phyloP scores from a whole-genome alignment of 345 rosid species.

The Moricandia arvensis region DNA sequence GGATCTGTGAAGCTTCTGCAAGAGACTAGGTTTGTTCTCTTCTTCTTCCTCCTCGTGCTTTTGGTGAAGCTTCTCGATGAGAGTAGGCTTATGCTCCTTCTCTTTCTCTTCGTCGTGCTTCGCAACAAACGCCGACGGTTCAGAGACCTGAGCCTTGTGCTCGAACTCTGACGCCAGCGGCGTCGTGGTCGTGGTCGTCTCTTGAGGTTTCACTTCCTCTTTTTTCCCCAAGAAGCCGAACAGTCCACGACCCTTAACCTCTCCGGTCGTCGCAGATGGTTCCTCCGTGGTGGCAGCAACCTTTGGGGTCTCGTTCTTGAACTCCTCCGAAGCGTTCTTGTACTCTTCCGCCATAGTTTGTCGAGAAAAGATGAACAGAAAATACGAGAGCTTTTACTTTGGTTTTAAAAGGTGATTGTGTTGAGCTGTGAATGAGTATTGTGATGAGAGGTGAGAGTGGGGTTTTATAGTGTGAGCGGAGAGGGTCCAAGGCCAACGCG shows the following conservation, averaged over 20 bases:
- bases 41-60: slow-evolving; percentile 42
- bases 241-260: slow-evolving; percentile 63
- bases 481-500: slow-evolving; percentile 35
- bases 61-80: slow-evolving; percentile 63
- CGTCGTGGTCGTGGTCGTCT: slow-evolving; percentile 29
- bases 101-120: slow-evolving; percentile 8
- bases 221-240: slow-evolving; percentile 69
- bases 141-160: slow-evolving; percentile 61
- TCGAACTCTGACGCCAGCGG: slow-evolving; percentile 53
- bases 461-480: slow-evolving; percentile 25
- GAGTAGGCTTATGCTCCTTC: slow-evolving; percentile 23
- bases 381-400: not conserved
- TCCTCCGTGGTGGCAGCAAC: slow-evolving; percentile 20
- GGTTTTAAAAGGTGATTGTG: not conserved
- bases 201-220: slow-evolving; percentile 59
- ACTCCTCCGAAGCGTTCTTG: slow-evolving; percentile 25
- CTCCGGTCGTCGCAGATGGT: slow-evolving; percentile 30
- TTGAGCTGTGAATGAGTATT: slow-evolving; percentile 24
- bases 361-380: not conserved
- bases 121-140: slow-evolving; percentile 27
- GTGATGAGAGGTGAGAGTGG: slow-evolving; percentile 21
- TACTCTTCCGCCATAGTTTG: slow-evolving; percentile 55
- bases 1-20: slow-evolving; percentile 67
- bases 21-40: slow-evolving; percentile 51
- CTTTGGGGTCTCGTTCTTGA: slow-evolving; percentile 42